phyloP scores from a whole-genome alignment of 345 rosid genomes.

The Arabidopsis suecica region DNA sequence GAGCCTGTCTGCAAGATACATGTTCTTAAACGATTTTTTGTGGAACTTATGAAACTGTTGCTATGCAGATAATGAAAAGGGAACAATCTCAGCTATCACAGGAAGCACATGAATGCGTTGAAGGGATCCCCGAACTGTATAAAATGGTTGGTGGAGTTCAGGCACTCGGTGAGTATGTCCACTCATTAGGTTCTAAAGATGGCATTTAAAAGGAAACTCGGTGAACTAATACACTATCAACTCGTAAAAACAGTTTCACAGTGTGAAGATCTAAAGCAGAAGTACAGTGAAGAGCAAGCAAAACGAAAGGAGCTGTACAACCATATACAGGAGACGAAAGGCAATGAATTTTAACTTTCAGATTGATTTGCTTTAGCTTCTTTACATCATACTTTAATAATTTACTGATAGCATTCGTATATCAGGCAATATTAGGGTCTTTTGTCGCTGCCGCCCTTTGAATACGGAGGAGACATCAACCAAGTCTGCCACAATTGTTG shows the following conservation, averaged over 20 bases:
- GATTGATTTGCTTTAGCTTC: conserved; percentile 20
- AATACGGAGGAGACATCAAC: conserved; percentile 69
- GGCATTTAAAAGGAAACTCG: conserved; percentile 14
- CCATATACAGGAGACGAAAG: conserved; percentile 90
- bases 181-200: neutral
- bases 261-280: conserved; percentile 87
- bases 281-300: conserved; percentile 80
- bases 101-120: conserved; percentile 84
- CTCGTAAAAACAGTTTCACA: conserved; percentile 66
- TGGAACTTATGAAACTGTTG: conserved; percentile 22
- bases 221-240: conserved; percentile 36
- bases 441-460: conserved; percentile 93
- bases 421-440: conserved; percentile 94
- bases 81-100: conserved; percentile 78
- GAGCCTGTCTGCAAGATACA: conserved; percentile 3
- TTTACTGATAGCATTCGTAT: conserved; percentile 31
- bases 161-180: conserved; percentile 69
- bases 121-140: conserved; percentile 76
- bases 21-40: neutral
- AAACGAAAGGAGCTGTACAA: conserved; percentile 92
- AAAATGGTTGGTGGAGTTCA: conserved; percentile 91
- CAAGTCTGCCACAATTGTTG: conserved; percentile 64
- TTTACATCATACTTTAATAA: conserved; percentile 15
- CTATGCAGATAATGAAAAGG: conserved; percentile 71
- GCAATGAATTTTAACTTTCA: conserved; percentile 37